Conservation (phyloP, 257 asterid genomes). For the Paraleonurus japonicus region DNA sequence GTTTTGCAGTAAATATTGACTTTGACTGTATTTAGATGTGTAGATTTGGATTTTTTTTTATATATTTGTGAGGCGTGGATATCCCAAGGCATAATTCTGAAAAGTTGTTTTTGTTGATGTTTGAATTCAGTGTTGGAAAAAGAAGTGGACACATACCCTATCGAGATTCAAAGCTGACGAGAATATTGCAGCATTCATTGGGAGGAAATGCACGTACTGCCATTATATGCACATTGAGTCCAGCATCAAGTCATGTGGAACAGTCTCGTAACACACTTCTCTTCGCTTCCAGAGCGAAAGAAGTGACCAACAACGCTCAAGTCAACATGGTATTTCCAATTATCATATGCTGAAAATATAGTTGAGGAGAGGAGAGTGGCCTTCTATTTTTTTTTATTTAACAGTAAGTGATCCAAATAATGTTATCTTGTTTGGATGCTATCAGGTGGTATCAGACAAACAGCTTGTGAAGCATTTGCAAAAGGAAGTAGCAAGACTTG, state of each 20-base stretch:
- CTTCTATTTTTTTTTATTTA: neutral
- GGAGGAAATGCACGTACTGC: conserved; percentile 99
- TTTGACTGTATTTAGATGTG: neutral
- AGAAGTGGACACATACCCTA: conserved; percentile 93
- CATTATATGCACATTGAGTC: conserved; percentile 93
- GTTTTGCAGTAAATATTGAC: neutral
- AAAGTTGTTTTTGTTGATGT: conserved; percentile 5
- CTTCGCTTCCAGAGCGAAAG: conserved; percentile 95
- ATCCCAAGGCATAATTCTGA: conserved; percentile 7
- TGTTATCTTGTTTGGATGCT: conserved; percentile 4
- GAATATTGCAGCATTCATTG: conserved; percentile 93
- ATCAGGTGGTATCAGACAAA: conserved; percentile 86
- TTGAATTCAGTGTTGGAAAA: conserved; percentile 70
- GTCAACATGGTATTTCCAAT: conserved; percentile 72
- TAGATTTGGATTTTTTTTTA: neutral
- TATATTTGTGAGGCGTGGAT: neutral
- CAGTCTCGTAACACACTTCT: conserved; percentile 92
- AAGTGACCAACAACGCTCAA: conserved; percentile 90
- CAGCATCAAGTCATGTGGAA: conserved; percentile 87
- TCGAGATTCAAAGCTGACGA: conserved; percentile 92
- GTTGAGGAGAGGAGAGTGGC: neutral
- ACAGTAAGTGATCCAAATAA: neutral
- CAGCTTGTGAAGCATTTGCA: conserved; percentile 94
- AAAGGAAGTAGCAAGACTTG: conserved; percentile 94
- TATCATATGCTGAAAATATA: conserved; percentile 2